Evolutionary conservation across 805 yeast species (phyloP).

Genomic region (Spathaspora hagerdaliae): DNA sequence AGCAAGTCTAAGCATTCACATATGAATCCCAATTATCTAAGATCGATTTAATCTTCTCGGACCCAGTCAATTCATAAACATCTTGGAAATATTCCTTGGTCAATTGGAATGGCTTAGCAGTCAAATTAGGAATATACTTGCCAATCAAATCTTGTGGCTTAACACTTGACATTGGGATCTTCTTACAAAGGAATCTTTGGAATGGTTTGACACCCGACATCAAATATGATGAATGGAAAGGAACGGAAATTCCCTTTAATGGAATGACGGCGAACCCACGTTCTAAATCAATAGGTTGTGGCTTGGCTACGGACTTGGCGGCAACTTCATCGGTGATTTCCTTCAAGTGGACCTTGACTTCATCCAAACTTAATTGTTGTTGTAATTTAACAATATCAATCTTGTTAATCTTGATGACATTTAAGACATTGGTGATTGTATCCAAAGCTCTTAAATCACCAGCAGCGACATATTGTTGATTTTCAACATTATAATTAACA

Average conservation of each 20-base stretch:
- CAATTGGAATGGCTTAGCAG: slow-evolving; percentile 94
- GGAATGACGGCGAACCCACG: slow-evolving; percentile 99
- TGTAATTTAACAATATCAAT: slow-evolving; percentile 86
- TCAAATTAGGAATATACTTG: slow-evolving; percentile 97
- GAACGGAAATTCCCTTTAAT: slow-evolving; percentile 97
- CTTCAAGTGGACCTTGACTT: slow-evolving; percentile 81
- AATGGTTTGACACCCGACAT: slow-evolving; percentile 98
- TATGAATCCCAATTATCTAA: slow-evolving; percentile 94
- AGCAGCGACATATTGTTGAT: slow-evolving; percentile 97
- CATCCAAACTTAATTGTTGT: slow-evolving; percentile 76
- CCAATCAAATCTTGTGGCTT: slow-evolving; percentile 91
- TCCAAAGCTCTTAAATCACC: slow-evolving; percentile 97
- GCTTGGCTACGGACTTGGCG: slow-evolving; percentile 75
- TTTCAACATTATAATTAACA: slow-evolving; percentile 97
- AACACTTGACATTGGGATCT: slow-evolving; percentile 90
- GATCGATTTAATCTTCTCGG: slow-evolving; percentile 85
- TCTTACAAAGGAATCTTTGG: slow-evolving; percentile 95
- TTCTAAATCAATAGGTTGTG: slow-evolving; percentile 95
- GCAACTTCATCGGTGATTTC: slow-evolving; percentile 88
- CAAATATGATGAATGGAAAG: slow-evolving; percentile 98
- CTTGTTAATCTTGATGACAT: slow-evolving; percentile 90
- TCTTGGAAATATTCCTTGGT: slow-evolving; percentile 97
- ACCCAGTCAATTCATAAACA: slow-evolving; percentile 86
- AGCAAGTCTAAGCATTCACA: slow-evolving; percentile 40
- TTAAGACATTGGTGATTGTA: slow-evolving; percentile 86